phyloP scores from a whole-genome alignment of 2,329 filamentous ascomycete species.

The Penicillium thymicola region DNA sequence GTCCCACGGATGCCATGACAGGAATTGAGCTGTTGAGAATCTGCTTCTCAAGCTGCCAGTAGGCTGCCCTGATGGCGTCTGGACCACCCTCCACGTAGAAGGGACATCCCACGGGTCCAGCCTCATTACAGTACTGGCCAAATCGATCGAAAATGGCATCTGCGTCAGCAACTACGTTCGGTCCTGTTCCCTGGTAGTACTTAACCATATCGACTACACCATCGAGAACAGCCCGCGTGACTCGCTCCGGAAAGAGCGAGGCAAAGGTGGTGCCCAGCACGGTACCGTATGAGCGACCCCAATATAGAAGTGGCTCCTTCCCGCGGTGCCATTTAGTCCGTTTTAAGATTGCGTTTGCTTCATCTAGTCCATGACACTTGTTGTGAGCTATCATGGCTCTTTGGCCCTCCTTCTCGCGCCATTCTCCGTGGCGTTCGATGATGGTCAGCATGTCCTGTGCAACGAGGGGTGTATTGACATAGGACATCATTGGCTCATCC shows the following conservation, averaged over 20 bases:
- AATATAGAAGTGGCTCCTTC: conserved; percentile 38
- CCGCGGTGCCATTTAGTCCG: conserved; percentile 31
- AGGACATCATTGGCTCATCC: conserved; percentile 29
- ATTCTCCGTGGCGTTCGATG: conserved; percentile 39
- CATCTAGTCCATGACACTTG: conserved; percentile 17
- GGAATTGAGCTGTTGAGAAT: conserved; percentile 29
- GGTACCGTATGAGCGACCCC: conserved; percentile 48
- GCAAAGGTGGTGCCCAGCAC: conserved; percentile 48
- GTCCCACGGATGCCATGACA: conserved; percentile 27
- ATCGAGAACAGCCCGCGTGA: conserved; percentile 33
- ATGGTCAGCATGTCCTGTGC: conserved; percentile 38
- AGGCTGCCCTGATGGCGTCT: conserved; percentile 26
- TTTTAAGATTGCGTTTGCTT: conserved; percentile 16
- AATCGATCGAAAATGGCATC: conserved; percentile 38
- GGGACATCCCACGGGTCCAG: conserved; percentile 29
- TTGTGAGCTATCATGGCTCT: conserved; percentile 20
- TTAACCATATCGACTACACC: conserved; percentile 37
- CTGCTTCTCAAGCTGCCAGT: conserved; percentile 22
- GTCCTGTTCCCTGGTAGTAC: conserved; percentile 30
- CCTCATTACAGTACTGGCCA: conserved; percentile 30
- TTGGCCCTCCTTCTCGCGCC: conserved; percentile 35
- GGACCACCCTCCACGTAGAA: conserved; percentile 30
- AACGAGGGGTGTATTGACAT: conserved; percentile 35
- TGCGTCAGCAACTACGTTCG: conserved; percentile 30
- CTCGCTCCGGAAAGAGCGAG: conserved; percentile 43